A percentile compares a stretch with the other conserved stretches of the same genome.
Evolutionary conservation across 2,329 filamentous ascomycete species (phyloP).

Genomic region (Xylaria sp.): DNA sequence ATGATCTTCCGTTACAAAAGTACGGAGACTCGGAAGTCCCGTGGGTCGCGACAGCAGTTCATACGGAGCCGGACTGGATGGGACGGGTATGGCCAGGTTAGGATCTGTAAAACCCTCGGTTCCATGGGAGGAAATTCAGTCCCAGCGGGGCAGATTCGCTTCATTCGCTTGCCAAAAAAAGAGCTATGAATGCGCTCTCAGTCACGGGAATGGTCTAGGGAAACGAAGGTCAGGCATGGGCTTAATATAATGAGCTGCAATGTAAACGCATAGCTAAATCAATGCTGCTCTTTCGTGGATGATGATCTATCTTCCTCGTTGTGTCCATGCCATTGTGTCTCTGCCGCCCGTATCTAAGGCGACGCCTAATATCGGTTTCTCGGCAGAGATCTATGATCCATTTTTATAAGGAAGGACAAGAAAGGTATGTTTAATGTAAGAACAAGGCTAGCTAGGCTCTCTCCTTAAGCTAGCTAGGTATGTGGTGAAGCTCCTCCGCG

Average conservation of each 20-base stretch:
- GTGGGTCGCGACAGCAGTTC: slow-evolving; percentile 64
- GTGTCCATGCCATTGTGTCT: neutral
- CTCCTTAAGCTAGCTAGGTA: neutral
- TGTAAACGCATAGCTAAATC: neutral
- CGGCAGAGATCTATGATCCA: too few relatives aligned
- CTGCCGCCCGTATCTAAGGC: neutral
- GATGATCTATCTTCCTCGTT: slow-evolving; percentile 1
- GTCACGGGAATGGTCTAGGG: neutral
- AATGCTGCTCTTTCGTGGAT: neutral
- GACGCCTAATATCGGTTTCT: neutral
- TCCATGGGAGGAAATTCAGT: neutral
- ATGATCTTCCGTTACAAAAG: slow-evolving; percentile 65
- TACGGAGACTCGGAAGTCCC: slow-evolving; percentile 63
- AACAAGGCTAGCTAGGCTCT: too few relatives aligned
- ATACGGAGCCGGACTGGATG: slow-evolving; percentile 58
- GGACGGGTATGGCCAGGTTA: slow-evolving; percentile 38
- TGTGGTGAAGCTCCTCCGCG: neutral
- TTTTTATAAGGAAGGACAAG: neutral
- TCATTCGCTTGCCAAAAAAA: neutral
- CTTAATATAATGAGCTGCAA: neutral
- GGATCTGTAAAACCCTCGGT: neutral
- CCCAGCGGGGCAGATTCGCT: neutral
- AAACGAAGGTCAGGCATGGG: neutral
- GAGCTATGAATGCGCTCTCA: neutral
- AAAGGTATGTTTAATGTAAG: neutral